Conservation (phyloP, 176 grass and related monocot species). For the Ampelocalamus luodianensis region DNA sequence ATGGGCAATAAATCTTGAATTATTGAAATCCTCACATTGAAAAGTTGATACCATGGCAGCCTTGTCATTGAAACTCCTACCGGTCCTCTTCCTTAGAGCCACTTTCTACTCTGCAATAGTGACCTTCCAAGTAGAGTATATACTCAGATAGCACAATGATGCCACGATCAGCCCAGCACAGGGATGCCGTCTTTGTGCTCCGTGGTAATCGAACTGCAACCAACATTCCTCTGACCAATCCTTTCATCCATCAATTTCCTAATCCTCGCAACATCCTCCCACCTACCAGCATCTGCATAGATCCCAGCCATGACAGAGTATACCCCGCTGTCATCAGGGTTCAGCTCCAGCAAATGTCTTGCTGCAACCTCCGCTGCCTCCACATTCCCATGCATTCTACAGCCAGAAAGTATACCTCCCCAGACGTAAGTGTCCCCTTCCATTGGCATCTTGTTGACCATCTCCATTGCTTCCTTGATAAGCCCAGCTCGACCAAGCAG, state of each 20-base stretch:
- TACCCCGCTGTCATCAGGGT: conserved; percentile 56
- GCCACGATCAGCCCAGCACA: not conserved
- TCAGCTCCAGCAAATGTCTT: conserved; percentile 51
- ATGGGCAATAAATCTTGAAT: not conserved
- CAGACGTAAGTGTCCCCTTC: conserved; percentile 57
- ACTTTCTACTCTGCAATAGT: conserved; percentile 21
- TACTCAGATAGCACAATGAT: no score
- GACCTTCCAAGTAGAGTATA: no score
- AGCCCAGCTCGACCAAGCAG: conserved; percentile 64
- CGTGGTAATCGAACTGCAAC: conserved; percentile 44
- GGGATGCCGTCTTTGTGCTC: not conserved
- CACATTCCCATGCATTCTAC: conserved; percentile 60
- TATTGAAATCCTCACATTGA: not conserved
- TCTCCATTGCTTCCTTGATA: conserved; percentile 56
- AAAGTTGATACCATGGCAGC: not conserved
- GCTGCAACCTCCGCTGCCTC: conserved; percentile 57
- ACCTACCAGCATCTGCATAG: conserved; percentile 53
- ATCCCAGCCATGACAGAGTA: conserved; percentile 66
- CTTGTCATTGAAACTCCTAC: not conserved
- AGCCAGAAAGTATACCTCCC: conserved; percentile 68
- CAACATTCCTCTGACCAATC: conserved; percentile 50
- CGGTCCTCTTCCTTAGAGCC: not conserved
- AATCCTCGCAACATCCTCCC: conserved; percentile 66
- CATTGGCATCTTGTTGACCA: conserved; percentile 61
- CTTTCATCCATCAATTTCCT: conserved; percentile 59